These are phyloP conservation scores for Ascochyta pisi DNA, from an alignment of 2,329 filamentous ascomycete species.

Conservation along the genomic window DNA sequence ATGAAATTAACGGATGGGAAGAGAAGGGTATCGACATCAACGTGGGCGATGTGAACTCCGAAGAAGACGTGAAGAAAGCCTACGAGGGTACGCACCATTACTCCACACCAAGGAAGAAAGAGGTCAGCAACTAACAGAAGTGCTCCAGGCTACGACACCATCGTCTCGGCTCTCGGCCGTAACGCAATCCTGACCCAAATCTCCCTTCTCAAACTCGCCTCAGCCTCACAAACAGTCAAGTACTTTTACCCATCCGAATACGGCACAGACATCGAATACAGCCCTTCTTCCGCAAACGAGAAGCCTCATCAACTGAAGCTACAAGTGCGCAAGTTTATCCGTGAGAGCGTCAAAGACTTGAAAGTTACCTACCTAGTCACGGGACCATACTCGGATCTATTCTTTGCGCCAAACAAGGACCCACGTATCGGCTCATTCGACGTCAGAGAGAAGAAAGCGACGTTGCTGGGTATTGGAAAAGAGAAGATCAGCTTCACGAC, in stretches of 20 bases:
- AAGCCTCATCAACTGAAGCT: conserved; percentile 74
- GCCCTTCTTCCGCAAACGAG: conserved; percentile 64
- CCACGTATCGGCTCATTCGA: conserved; percentile 65
- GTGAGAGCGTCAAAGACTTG: conserved; percentile 60
- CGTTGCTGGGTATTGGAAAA: conserved; percentile 67
- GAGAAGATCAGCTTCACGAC: conserved; percentile 71
- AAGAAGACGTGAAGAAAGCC: conserved; percentile 62
- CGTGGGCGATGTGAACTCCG: conserved; percentile 61
- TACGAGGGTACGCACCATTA: conserved; percentile 54
- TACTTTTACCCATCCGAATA: conserved; percentile 69
- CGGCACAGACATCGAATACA: conserved; percentile 61
- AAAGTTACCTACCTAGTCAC: conserved; percentile 73
- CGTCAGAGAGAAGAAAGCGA: conserved; percentile 62
- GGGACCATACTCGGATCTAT: conserved; percentile 72
- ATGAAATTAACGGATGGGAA: conserved; percentile 57
- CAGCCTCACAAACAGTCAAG: conserved; percentile 60
- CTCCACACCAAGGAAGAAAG: not conserved
- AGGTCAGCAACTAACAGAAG: no score
- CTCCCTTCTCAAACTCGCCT: conserved; percentile 66
- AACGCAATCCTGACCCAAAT: conserved; percentile 68
- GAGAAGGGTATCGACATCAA: conserved; percentile 60
- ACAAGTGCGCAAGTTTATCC: conserved; percentile 68
- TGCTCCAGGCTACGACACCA: conserved; percentile 63
- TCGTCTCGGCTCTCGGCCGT: conserved; percentile 70
- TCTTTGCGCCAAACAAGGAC: conserved; percentile 54